A percentile compares a stretch with the other conserved stretches of the same genome.
These are phyloP conservation scores for Trypanosomatidae sp. DNA, from an alignment of 208 protist species.

Conservation along the genomic window DNA sequence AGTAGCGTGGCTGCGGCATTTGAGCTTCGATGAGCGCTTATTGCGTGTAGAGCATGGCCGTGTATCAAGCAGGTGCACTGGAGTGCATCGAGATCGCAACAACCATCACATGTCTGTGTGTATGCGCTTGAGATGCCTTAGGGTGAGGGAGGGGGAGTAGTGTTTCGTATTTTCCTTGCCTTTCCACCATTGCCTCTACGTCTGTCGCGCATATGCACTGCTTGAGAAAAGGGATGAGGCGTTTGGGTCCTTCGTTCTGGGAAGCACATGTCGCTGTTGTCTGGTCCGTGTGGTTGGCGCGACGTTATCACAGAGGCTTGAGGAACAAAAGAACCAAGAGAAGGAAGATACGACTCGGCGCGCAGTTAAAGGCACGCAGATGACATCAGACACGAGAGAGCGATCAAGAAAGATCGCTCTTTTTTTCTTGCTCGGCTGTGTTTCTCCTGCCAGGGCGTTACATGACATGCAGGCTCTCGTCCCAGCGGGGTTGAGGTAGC, in stretches of 20 bases:
- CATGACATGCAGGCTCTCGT: background rate
- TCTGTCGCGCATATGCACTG: background rate
- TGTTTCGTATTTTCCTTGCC: background rate
- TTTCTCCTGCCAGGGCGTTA: background rate
- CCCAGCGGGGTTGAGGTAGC: background rate
- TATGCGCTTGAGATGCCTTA: background rate
- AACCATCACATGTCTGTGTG: background rate
- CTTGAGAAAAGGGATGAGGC: background rate
- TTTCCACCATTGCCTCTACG: background rate
- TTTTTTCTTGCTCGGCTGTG: background rate
- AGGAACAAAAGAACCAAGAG: background rate
- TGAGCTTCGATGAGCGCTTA: background rate
- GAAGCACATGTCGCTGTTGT: background rate
- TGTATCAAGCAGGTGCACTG: constrained; percentile 1
- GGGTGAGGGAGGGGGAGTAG: background rate
- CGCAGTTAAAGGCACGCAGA: background rate
- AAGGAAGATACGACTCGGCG: background rate
- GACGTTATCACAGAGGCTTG: background rate
- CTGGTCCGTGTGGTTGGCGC: background rate
- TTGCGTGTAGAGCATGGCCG: background rate
- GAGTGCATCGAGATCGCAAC: background rate
- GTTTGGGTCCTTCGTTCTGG: background rate
- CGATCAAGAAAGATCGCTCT: background rate
- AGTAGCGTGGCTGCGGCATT: constrained; percentile 1
- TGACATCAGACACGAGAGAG: background rate